phyloP scores from a whole-genome alignment of 495 filamentous ascomycete species.

The Neurospora sp. region DNA sequence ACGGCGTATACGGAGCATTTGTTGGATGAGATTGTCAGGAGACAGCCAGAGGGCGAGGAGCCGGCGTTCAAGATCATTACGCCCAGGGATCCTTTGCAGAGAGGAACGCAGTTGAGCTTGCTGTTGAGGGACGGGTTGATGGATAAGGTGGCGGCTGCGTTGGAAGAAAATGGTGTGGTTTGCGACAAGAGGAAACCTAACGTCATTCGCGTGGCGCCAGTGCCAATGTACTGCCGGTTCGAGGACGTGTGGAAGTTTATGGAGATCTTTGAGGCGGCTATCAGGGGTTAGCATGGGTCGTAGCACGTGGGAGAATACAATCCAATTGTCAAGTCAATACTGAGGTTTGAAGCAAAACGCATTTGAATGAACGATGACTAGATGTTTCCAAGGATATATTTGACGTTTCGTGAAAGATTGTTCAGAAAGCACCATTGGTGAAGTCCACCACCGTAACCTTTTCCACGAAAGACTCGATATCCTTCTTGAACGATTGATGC shows the following conservation, averaged over 20 bases:
- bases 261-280: conserved; percentile 39
- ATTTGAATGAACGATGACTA: not conserved
- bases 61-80: conserved; percentile 68
- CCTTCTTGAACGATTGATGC: conserved; percentile 37
- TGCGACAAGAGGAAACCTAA: conserved; percentile 80
- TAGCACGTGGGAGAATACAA: not conserved
- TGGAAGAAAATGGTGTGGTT: conserved; percentile 62
- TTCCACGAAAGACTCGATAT: conserved; percentile 23
- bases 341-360: not conserved
- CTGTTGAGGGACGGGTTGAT: conserved; percentile 55
- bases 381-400: not conserved
- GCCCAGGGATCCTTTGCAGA: conserved; percentile 55
- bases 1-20: conserved; percentile 72
- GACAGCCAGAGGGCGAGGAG: conserved; percentile 21
- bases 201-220: conserved; percentile 78
- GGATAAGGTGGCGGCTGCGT: conserved; percentile 49
- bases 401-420: not conserved
- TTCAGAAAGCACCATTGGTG: conserved; percentile 23
- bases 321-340: not conserved
- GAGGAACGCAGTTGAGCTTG: conserved; percentile 80
- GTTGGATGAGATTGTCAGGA: conserved; percentile 31
- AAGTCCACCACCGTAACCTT: conserved; percentile 38
- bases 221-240: conserved; percentile 79
- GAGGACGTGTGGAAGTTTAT: conserved; percentile 72
- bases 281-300: conserved; percentile 11